Conservation (phyloP, 768 basidiomycete species). For the Lactarius vividus region DNA sequence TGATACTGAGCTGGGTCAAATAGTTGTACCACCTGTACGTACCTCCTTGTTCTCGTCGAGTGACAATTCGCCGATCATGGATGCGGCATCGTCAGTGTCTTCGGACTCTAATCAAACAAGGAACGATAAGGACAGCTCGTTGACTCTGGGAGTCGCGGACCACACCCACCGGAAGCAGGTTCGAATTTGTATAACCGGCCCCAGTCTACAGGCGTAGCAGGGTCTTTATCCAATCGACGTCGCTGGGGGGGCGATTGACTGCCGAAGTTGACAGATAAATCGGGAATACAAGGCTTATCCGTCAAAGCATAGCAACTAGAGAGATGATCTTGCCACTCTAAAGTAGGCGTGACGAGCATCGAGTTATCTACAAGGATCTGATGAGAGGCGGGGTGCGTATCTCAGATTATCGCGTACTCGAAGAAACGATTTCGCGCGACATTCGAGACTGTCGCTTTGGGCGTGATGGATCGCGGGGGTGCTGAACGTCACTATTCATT, state of each 20-base stretch:
- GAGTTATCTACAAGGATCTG: slow-evolving; percentile 46
- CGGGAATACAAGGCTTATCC: background rate
- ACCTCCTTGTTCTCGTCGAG: slow-evolving; percentile 78
- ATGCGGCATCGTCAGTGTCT: slow-evolving; percentile 40
- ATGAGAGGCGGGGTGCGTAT: background rate
- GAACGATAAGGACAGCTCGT: background rate
- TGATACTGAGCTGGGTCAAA: slow-evolving; percentile 33
- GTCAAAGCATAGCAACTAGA: slow-evolving; percentile 49
- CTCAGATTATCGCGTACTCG: slow-evolving; percentile 42
- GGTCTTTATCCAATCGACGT: slow-evolving; percentile 44
- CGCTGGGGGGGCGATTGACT: slow-evolving; percentile 43
- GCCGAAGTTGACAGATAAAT: slow-evolving; percentile 9
- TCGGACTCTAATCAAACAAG: slow-evolving; percentile 24
- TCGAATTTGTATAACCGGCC: slow-evolving; percentile 61
- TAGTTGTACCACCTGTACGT: slow-evolving; percentile 14
- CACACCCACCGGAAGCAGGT: slow-evolving; percentile 19
- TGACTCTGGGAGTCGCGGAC: background rate
- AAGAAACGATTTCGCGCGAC: slow-evolving; percentile 77
- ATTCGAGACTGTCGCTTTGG: slow-evolving; percentile 72
- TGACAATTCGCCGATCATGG: slow-evolving; percentile 67
- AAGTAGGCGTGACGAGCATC: slow-evolving; percentile 60
- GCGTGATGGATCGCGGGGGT: slow-evolving; percentile 53
- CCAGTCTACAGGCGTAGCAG: slow-evolving; percentile 45
- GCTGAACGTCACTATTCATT: slow-evolving; percentile 51
- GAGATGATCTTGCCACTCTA: slow-evolving; percentile 77